phyloP scores from a whole-genome alignment of 2,329 filamentous ascomycete genomes.

The Alternaria brassicicola region DNA sequence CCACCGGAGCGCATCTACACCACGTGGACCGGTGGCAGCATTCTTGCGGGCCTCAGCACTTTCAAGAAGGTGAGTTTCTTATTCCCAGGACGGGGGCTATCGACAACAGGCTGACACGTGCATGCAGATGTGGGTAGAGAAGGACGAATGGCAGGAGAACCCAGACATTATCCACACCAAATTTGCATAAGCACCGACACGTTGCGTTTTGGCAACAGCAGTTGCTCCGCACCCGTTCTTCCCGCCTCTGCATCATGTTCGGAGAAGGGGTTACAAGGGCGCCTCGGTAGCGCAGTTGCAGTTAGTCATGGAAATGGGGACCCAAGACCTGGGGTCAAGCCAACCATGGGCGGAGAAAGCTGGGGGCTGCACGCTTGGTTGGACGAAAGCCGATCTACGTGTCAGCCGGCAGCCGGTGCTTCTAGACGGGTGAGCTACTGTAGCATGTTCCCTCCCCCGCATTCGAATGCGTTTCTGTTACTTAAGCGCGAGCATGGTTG shows the following conservation, averaged over 20 bases:
- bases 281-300: slow-evolving; percentile 15
- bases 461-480: slow-evolving; percentile 46
- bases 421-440: slow-evolving; percentile 39
- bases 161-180: slow-evolving; percentile 98
- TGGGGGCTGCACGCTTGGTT: slow-evolving; percentile 27
- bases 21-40: slow-evolving; percentile 98
- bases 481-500: slow-evolving; percentile 30
- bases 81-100: slow-evolving; percentile 6
- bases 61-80: slow-evolving; percentile 83
- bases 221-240: slow-evolving; percentile 34
- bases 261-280: slow-evolving; percentile 34
- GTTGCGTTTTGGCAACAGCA: slow-evolving; percentile 41
- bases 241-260: slow-evolving; percentile 41
- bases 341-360: slow-evolving; percentile 29
- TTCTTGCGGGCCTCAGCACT: slow-evolving; percentile 93
- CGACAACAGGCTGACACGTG: slow-evolving; percentile 36
- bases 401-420: slow-evolving; percentile 27
- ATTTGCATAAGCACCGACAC: slow-evolving; percentile 68
- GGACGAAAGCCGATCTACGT: slow-evolving; percentile 29
- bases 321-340: slow-evolving; percentile 26
- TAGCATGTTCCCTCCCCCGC: slow-evolving; percentile 44
- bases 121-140: slow-evolving; percentile 96
- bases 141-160: slow-evolving; percentile 99
- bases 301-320: slow-evolving; percentile 47
- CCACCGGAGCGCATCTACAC: slow-evolving; percentile 98